Percentiles rank a stretch among this genome's conserved stretches.
phyloP scores from a whole-genome alignment of 1,139 yeast species.

The Diutina rugosa region DNA sequence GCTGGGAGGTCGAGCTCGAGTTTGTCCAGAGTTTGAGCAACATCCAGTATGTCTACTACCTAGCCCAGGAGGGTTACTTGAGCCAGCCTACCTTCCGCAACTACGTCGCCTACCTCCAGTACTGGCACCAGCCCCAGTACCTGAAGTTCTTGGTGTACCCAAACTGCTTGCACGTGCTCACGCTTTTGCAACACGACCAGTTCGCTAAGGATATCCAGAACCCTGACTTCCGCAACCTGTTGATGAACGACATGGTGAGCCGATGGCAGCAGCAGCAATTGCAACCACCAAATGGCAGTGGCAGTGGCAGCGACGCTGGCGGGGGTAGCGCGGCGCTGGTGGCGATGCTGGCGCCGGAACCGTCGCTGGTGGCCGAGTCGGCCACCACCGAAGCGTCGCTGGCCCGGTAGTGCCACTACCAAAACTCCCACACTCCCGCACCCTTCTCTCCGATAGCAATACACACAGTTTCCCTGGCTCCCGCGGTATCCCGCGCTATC shows the following conservation, averaged over 20 bases:
- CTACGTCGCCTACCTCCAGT: constrained; percentile 55
- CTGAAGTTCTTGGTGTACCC: constrained; percentile 60
- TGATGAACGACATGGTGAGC: constrained; percentile 68
- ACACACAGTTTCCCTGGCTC: background rate
- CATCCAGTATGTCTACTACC: constrained; percentile 58
- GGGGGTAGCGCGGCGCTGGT: background rate
- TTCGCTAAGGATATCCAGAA: constrained; percentile 42
- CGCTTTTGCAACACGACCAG: constrained; percentile 42
- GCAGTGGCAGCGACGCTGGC: no score
- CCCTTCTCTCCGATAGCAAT: background rate
- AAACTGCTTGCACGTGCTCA: constrained; percentile 55
- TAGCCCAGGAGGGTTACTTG: constrained; percentile 63
- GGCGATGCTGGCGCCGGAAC: background rate
- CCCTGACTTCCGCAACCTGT: constrained; percentile 42
- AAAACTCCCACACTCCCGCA: background rate
- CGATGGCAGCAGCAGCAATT: constrained; percentile 30
- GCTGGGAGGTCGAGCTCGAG: constrained; percentile 78
- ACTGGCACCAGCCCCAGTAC: constrained; percentile 62
- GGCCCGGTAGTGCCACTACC: background rate
- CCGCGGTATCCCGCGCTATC: background rate
- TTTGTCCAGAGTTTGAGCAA: constrained; percentile 76
- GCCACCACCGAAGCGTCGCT: background rate
- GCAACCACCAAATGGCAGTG: background rate
- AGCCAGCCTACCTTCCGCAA: constrained; percentile 48
- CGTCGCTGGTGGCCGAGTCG: background rate